These are phyloP conservation scores for Barnettozyma hawaiiensis DNA, from an alignment of 1,139 yeast species.

Conservation along the genomic window DNA sequence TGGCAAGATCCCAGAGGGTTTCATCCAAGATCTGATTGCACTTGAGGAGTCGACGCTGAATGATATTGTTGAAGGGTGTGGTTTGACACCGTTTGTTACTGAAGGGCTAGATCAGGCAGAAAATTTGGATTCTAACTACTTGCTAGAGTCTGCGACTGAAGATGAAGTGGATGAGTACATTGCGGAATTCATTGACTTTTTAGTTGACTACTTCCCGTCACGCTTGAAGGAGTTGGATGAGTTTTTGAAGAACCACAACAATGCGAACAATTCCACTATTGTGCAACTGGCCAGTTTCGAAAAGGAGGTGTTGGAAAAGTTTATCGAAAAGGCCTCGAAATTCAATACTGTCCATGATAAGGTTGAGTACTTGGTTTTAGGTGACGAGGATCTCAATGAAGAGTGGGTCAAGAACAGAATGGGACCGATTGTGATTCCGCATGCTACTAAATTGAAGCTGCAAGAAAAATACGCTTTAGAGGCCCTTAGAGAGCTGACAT, in stretches of 20 bases:
- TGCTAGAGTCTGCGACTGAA: slow-evolving; percentile 19
- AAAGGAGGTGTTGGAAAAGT: slow-evolving; percentile 11
- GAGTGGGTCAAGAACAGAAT: slow-evolving; percentile 27
- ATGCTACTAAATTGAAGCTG: not conserved
- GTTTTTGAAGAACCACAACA: slow-evolving; percentile 7
- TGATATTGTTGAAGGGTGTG: slow-evolving; percentile 19
- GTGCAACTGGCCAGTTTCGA: slow-evolving; percentile 19
- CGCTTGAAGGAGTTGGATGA: slow-evolving; percentile 14
- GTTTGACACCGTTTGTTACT: slow-evolving; percentile 16
- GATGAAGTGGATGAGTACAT: slow-evolving; percentile 18
- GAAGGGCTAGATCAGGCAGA: slow-evolving; percentile 14
- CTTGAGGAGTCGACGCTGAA: slow-evolving; percentile 18
- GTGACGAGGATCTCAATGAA: slow-evolving; percentile 24
- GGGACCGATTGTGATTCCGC: slow-evolving; percentile 17
- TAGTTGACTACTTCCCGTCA: slow-evolving; percentile 18
- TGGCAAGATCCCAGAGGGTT: slow-evolving; percentile 11
- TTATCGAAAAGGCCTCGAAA: slow-evolving; percentile 5
- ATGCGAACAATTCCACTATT: slow-evolving; percentile 14
- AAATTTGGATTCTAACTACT: slow-evolving; percentile 7
- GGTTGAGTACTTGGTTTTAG: slow-evolving; percentile 21
- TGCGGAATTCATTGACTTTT: slow-evolving; percentile 20
- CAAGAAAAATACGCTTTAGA: slow-evolving; percentile 2
- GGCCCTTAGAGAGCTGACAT: slow-evolving; percentile 6
- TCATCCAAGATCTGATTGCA: slow-evolving; percentile 11
- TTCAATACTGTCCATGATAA: slow-evolving; percentile 15